A percentile compares a stretch with the other conserved stretches of the same genome.
These are phyloP conservation scores for Vanderwaltozyma tropicalis DNA, from an alignment of 805 yeast genomes.

Conservation along the genomic window DNA sequence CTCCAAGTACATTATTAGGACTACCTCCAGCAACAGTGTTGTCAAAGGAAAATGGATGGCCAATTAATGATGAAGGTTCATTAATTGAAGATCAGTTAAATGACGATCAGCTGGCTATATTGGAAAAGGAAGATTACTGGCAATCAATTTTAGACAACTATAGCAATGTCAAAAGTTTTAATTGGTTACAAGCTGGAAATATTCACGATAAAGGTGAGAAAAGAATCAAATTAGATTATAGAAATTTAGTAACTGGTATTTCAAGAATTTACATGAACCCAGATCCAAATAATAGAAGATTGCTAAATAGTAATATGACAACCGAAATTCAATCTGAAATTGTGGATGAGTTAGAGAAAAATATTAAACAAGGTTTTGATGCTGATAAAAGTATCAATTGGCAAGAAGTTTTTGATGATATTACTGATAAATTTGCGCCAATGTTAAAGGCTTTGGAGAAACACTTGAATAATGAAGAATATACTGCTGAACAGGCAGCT, in stretches of 20 bases:
- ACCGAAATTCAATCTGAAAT: constrained; percentile 29
- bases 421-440: constrained; percentile 47
- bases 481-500: constrained; percentile 10
- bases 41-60: constrained; percentile 24
- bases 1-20: constrained; percentile 30
- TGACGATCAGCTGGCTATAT: constrained; percentile 12
- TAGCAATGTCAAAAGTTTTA: constrained; percentile 32
- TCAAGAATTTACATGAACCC: constrained; percentile 40
- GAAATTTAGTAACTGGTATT: constrained; percentile 43
- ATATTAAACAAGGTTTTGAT: constrained; percentile 26
- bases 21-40: constrained; percentile 29
- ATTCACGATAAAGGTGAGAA: constrained; percentile 39
- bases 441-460: constrained; percentile 33
- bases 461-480: constrained; percentile 21
- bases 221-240: constrained; percentile 41
- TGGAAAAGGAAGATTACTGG: constrained; percentile 20
- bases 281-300: constrained; percentile 37
- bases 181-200: constrained; percentile 37
- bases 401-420: constrained; percentile 40
- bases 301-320: constrained; percentile 30
- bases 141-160: constrained; percentile 12
- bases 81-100: constrained; percentile 15
- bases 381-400: constrained; percentile 41
- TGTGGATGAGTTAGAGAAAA: constrained; percentile 27
- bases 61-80: constrained; percentile 16